Evolutionary conservation across 169 alveolate species (phyloP), one percentile per base, ranked within the genome.

Genomic region (Besnoitia besnoiti): DNA sequence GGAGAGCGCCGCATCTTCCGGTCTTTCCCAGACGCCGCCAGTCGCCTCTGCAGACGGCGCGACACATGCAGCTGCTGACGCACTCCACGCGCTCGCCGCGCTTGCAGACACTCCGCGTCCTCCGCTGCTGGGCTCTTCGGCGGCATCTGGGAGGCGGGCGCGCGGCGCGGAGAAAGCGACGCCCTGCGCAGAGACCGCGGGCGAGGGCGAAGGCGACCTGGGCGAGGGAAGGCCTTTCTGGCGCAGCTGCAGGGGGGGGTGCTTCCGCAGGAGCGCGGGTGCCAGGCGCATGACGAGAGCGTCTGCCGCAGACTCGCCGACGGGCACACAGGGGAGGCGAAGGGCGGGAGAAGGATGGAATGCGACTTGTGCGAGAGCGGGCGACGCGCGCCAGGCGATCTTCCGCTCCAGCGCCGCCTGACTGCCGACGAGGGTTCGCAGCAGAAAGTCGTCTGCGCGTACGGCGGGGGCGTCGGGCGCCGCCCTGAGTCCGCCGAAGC

Each of bases 331-430:
- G 30, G 94, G 91, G 24, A 91, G 80, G n/a, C 77, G 87, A 35
- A 91, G 37, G 10, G 80, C 12, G 40, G 94, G 87, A 49, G 91
- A 33, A 5, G 94, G 94, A 91, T 49, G 21, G 19, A 91, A 50
- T 0, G 88, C 42, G 87, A 91, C 35, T 8, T 85, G 85, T 16
- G 91, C 42, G 39, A 40, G 87, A 5, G 50, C 3, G 21, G 87
- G 88, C 33, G 80, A 35, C 39, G 80, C 91, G 0, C 76, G 44
- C 94, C 91, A 80, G 0, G 91, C 85, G 27, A 91, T 91, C 61
- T 62, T 82, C 46, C 51, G 35, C 80, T 91, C 94, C 42, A 42
- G 44, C n/a, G 91, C 94, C 19, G 91, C 91, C 55, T 91, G 91
- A 79, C 61, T 73, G 0, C 91, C 94, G 80, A 91, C 19, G 44